These are phyloP conservation scores for Microsporum audouinii DNA, from an alignment of 2,329 filamentous ascomycete genomes.

Conservation along the genomic window DNA sequence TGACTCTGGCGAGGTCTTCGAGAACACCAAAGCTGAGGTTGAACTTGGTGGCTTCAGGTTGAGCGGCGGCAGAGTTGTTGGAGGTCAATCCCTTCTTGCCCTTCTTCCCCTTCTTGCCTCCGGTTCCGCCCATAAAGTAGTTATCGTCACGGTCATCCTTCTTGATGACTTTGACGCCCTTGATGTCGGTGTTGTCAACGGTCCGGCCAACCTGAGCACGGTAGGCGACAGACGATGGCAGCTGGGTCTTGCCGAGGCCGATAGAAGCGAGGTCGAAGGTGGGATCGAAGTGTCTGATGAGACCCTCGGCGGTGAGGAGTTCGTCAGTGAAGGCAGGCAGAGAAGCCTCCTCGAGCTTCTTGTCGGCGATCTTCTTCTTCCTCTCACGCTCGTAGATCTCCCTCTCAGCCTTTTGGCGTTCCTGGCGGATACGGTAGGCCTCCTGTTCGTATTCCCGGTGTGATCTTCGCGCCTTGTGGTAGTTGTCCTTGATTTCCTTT, in stretches of 20 bases:
- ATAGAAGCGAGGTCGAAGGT: slow-evolving; percentile 56
- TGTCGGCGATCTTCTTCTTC: slow-evolving; percentile 43
- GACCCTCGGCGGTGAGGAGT: slow-evolving; percentile 74
- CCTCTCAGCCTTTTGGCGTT: slow-evolving; percentile 71
- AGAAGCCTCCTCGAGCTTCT: slow-evolving; percentile 41
- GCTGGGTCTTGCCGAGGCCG: slow-evolving; percentile 40
- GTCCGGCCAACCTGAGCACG: slow-evolving; percentile 69
- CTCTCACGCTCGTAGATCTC: slow-evolving; percentile 42
- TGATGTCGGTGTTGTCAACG: slow-evolving; percentile 71
- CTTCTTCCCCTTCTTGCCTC: slow-evolving; percentile 81
- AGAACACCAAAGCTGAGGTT: slow-evolving; percentile 85
- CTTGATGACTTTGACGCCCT: slow-evolving; percentile 70
- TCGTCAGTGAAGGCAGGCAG: slow-evolving; percentile 85
- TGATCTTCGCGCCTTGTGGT: slow-evolving; percentile 73
- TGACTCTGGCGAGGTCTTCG: slow-evolving; percentile 74
- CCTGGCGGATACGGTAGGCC: slow-evolving; percentile 60
- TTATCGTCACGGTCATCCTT: slow-evolving; percentile 84
- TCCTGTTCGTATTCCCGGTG: slow-evolving; percentile 74
- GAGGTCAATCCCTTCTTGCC: slow-evolving; percentile 51
- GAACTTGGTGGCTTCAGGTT: slow-evolving; percentile 52
- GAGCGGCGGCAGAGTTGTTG: slow-evolving; percentile 37
- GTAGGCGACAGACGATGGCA: slow-evolving; percentile 52
- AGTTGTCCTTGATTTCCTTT: slow-evolving; percentile 79
- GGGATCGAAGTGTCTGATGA: slow-evolving; percentile 88
- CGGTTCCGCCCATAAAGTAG: slow-evolving; percentile 61